Conservation (phyloP, 2,329 filamentous ascomycete species). For the Fusarium lyarnte region DNA sequence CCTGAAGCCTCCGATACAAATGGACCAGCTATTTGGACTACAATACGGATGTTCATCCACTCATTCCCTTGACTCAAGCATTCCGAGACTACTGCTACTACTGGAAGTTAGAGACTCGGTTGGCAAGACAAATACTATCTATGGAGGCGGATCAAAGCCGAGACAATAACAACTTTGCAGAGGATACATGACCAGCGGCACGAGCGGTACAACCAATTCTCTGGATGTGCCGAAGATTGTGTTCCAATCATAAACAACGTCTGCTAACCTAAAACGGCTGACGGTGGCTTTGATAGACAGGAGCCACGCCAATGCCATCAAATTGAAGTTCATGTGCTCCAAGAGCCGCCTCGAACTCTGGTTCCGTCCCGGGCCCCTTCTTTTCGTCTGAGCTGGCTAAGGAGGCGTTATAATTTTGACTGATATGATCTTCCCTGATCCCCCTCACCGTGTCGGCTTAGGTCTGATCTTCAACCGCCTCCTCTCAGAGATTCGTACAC, state of each 20-base stretch:
- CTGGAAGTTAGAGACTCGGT: background rate
- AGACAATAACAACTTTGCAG: slow-evolving; percentile 12
- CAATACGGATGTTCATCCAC: slow-evolving; percentile 10
- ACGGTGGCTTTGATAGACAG: background rate
- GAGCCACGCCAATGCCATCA: slow-evolving; percentile 3
- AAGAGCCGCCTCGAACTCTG: slow-evolving; percentile 5
- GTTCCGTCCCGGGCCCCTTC: background rate
- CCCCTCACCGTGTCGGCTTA: slow-evolving; percentile 1
- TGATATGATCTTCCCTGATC: background rate
- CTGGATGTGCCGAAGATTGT: slow-evolving; percentile 3
- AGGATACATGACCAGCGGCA: slow-evolving; percentile 5
- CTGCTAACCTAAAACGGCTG: background rate
- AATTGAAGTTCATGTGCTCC: background rate
- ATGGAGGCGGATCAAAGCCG: slow-evolving; percentile 20
- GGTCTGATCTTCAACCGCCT: slow-evolving; percentile 20
- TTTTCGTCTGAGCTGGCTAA: slow-evolving; percentile 8
- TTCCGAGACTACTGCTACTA: slow-evolving; percentile 14
- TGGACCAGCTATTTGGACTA: slow-evolving; percentile 9
- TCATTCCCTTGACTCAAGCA: slow-evolving; percentile 36
- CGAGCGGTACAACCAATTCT: slow-evolving; percentile 14
- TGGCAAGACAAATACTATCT: slow-evolving; percentile 30
- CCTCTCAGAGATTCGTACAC: slow-evolving; percentile 5
- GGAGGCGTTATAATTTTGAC: slow-evolving; percentile 20
- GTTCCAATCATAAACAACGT: background rate
- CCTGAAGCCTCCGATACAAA: slow-evolving; percentile 5